Conservation (phyloP, 1,284 basidiomycete species). For the Prillingera fragicola region DNA sequence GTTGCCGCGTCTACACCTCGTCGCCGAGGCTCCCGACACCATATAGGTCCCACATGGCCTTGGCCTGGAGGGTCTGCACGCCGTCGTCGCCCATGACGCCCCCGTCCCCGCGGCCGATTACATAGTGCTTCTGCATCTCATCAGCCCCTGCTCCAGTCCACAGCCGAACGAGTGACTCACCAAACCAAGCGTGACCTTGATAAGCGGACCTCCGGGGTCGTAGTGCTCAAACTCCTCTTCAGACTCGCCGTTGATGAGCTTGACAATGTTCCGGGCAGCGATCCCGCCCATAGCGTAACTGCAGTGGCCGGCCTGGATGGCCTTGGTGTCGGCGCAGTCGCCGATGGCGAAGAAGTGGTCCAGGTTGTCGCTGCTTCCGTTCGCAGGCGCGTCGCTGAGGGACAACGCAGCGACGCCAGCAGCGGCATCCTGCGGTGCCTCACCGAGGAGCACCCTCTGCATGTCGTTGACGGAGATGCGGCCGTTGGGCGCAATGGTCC, state of each 20-base stretch:
- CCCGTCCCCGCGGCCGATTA: conserved; percentile 51
- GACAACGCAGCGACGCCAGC: too few relatives aligned
- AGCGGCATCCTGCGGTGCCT: too few relatives aligned
- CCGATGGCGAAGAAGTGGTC: conserved; percentile 48
- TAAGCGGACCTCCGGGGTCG: conserved; percentile 54
- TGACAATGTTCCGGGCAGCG: conserved; percentile 45
- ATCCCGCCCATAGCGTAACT: conserved; percentile 56
- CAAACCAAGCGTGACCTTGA: conserved; percentile 65
- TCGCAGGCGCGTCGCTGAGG: too few relatives aligned
- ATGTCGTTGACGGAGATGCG: conserved; percentile 56
- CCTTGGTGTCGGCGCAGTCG: conserved; percentile 47
- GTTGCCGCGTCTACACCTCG: too few relatives aligned
- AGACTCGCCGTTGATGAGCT: conserved; percentile 29
- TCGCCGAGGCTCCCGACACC: conserved; percentile 6
- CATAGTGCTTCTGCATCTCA: conserved; percentile 34
- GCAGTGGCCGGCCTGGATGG: conserved; percentile 60
- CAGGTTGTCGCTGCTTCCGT: neutral
- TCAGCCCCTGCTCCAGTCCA: neutral
- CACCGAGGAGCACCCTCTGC: conserved; percentile 52
- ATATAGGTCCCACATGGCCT: conserved; percentile 48
- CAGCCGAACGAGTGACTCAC: conserved; percentile 11
- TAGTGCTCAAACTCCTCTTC: conserved; percentile 54
- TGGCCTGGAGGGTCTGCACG: conserved; percentile 51
- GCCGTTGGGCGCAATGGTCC: conserved; percentile 51
- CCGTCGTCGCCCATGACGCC: conserved; percentile 52